phyloP scores from a whole-genome alignment of 163 green algal species.

The Scenedesmus sp. region DNA sequence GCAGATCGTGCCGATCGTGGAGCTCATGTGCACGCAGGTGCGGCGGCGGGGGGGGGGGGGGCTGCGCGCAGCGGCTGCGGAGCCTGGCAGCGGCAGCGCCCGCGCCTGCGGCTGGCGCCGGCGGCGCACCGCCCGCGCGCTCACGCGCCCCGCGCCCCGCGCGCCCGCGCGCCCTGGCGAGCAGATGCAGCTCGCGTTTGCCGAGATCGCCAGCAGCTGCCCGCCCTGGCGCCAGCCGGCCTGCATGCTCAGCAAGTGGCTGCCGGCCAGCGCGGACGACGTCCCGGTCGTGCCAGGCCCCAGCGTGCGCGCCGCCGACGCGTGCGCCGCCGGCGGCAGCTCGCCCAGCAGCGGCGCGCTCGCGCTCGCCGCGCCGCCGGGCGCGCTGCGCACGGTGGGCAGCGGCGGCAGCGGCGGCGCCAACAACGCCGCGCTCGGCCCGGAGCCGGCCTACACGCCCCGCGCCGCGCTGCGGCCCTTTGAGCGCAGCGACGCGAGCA shows the following conservation, averaged over 20 bases:
- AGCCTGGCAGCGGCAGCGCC: background rate
- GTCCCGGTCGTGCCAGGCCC: background rate
- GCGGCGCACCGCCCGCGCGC: background rate
- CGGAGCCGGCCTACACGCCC: background rate
- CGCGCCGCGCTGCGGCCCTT: background rate
- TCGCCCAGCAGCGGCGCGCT: background rate
- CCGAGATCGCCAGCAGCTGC: constrained; percentile 13
- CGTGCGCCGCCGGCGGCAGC: background rate
- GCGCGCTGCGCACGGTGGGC: too few species aligned
- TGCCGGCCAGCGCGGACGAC: constrained; percentile 27
- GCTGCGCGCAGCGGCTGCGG: too few species aligned
- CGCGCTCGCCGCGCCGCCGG: too few species aligned
- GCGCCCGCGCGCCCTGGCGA: background rate
- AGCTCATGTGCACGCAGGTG: constrained; percentile 42
- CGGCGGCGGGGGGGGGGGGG: background rate
- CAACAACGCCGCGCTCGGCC: too few species aligned
- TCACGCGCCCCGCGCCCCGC: background rate
- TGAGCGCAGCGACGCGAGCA: background rate
- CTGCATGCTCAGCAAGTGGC: constrained; percentile 38
- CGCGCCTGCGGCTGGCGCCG: too few species aligned
- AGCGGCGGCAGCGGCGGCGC: background rate
- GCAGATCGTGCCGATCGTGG: constrained; percentile 36
- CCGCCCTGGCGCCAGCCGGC: constrained; percentile 20
- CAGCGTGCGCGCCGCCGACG: background rate
- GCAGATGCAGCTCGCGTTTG: constrained; percentile 40